Conservation (phyloP, 177 flowering plant species). For the Vitis hybrid region DNA sequence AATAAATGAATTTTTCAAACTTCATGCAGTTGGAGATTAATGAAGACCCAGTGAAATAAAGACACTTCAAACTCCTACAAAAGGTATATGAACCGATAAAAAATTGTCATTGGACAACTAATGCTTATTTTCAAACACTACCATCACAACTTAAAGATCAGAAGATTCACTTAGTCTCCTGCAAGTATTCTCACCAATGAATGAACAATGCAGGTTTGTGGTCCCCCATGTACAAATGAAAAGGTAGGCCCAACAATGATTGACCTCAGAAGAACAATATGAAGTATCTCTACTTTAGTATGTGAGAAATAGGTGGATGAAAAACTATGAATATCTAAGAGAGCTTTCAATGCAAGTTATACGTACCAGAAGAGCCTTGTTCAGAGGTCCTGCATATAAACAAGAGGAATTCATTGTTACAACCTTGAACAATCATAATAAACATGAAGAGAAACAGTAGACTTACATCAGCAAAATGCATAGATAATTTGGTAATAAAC, state of each 20-base stretch:
- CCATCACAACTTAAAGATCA: no score
- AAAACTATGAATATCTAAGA: neutral
- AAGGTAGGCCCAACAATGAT: neutral
- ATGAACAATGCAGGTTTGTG: neutral
- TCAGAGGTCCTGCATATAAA: constrained; percentile 66
- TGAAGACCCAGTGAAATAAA: no score
- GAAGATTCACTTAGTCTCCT: no score
- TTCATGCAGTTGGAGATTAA: no score
- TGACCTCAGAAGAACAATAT: neutral
- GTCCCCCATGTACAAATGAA: neutral
- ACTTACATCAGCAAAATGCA: no score
- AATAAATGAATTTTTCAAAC: neutral
- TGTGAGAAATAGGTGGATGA: neutral
- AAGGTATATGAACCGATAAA: no score
- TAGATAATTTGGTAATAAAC: no score
- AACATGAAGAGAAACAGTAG: neutral
- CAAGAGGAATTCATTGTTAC: constrained; percentile 17
- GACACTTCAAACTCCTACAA: no score
- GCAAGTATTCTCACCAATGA: no score
- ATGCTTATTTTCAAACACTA: no score
- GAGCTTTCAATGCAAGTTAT: neutral
- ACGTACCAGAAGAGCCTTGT: constrained; percentile 62
- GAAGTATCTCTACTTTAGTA: neutral
- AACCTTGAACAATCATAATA: constrained; percentile 9
- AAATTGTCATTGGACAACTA: no score